Percentiles rank a stretch among this genome's conserved stretches.
Conservation (phyloP, 345 rosid genomes). For the Carallia brachiata region DNA sequence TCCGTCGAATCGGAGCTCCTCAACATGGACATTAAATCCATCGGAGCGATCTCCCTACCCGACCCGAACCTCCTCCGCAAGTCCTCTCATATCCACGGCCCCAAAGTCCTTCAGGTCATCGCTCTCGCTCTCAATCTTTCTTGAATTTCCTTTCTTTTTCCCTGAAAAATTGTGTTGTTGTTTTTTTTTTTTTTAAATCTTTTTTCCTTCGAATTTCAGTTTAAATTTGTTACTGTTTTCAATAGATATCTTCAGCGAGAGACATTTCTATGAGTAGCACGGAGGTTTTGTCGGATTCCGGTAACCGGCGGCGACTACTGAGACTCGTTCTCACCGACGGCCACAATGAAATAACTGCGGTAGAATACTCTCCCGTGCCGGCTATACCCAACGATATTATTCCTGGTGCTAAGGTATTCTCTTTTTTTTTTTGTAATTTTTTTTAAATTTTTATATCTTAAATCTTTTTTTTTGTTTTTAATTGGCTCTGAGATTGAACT, state of each 20-base stretch:
- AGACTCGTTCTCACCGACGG: constrained; percentile 73
- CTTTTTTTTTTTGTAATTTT: background rate
- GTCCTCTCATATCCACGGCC: constrained; percentile 60
- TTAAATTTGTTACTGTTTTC: background rate
- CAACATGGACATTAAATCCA: constrained; percentile 60
- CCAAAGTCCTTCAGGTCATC: constrained; percentile 72
- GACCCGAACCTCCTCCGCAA: constrained; percentile 43
- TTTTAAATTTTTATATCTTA: background rate
- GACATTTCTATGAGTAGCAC: constrained; percentile 71
- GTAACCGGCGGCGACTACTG: constrained; percentile 51
- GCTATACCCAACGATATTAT: constrained; percentile 52
- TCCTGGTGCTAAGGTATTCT: constrained; percentile 84
- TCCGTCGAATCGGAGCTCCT: constrained; percentile 71
- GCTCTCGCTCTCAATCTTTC: background rate
- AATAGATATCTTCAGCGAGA: constrained; percentile 61
- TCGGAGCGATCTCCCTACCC: constrained; percentile 70
- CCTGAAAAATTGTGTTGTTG: background rate
- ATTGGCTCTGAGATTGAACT: too few species aligned
- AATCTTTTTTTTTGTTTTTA: background rate
- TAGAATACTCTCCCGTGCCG: constrained; percentile 64
- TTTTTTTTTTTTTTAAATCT: background rate
- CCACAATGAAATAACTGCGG: constrained; percentile 57
- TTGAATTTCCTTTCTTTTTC: background rate
- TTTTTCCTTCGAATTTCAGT: background rate
- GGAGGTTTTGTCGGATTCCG: constrained; percentile 48